These are phyloP conservation scores for Mikania micrantha DNA, from an alignment of 129 eudicot species.

Conservation along the genomic window DNA sequence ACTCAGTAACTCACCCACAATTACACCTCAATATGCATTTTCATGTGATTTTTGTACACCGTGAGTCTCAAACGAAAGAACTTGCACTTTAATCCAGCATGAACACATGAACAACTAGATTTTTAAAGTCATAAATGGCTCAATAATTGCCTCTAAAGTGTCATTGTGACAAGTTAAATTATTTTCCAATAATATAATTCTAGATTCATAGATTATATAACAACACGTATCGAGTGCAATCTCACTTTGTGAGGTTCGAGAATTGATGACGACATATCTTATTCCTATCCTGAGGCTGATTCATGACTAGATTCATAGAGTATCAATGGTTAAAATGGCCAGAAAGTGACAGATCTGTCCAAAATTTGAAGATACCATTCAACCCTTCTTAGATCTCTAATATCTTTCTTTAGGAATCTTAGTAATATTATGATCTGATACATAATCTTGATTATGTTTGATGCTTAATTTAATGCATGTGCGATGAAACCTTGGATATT, in stretches of 20 bases:
- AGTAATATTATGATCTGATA: background rate
- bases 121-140: background rate
- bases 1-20: background rate
- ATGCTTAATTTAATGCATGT: background rate
- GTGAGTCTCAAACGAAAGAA: too few species aligned
- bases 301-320: constrained; percentile 1
- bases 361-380: background rate
- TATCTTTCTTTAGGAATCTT: background rate
- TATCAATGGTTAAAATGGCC: background rate
- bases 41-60: too few species aligned
- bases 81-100: background rate
- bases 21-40: too few species aligned
- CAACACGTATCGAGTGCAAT: too few species aligned
- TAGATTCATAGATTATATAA: too few species aligned
- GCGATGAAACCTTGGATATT: background rate
- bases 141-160: background rate
- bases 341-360: background rate
- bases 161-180: background rate
- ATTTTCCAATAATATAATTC: too few species aligned
- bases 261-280: too few species aligned
- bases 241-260: too few species aligned
- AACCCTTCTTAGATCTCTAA: background rate
- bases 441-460: background rate
- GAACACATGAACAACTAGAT: background rate
- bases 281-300: too few species aligned